phyloP scores from a whole-genome alignment of 768 basidiomycete species.

The Agrocybe pediades region DNA sequence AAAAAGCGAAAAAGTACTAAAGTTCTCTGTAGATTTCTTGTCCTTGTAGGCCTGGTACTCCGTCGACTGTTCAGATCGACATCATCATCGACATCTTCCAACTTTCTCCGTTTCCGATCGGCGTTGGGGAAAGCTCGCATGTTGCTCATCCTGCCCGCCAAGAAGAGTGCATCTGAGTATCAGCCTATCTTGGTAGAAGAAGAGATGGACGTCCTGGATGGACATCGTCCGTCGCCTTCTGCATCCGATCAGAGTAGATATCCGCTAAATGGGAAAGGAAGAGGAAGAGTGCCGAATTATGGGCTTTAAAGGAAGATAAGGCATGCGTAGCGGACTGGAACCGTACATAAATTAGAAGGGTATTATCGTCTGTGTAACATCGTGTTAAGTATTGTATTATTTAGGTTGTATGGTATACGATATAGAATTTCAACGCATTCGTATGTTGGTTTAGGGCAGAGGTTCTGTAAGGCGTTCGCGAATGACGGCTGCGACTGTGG shows the following conservation, averaged over 20 bases:
- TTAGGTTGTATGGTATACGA: no score
- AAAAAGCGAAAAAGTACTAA: no score
- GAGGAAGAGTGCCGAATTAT: background rate
- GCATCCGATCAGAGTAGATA: background rate
- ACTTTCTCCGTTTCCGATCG: no score
- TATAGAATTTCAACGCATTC: no score
- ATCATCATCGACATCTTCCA: no score
- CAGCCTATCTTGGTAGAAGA: background rate
- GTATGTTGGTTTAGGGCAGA: background rate
- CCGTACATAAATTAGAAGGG: no score
- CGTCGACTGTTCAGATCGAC: background rate
- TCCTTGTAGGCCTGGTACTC: no score
- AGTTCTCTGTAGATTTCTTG: no score
- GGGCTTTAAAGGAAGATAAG: background rate
- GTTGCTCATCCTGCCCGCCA: background rate
- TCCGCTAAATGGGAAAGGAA: background rate
- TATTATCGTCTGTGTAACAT: no score
- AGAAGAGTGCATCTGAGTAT: background rate
- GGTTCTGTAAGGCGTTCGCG: constrained; percentile 46
- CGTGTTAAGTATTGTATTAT: no score
- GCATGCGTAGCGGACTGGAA: no score
- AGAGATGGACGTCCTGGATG: background rate
- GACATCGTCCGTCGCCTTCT: background rate
- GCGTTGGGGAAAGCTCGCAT: no score
- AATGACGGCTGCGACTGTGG: constrained; percentile 56